Percentiles rank a stretch among this genome's conserved stretches.
Evolutionary conservation across 73 alveolate species (phyloP).

Genomic region (Uronychia setigera): DNA sequence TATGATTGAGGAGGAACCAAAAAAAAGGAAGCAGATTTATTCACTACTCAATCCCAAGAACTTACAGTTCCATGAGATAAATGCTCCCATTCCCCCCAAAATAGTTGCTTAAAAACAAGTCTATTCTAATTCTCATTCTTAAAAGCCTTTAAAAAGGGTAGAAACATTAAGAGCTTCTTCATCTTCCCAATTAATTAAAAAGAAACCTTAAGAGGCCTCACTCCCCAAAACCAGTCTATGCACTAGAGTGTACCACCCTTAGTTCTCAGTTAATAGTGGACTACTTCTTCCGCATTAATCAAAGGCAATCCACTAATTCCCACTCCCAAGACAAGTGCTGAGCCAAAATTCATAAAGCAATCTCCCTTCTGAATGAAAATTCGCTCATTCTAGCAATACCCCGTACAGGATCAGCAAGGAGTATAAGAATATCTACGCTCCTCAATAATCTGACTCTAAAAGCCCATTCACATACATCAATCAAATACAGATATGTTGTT

Average conservation of each 20-base stretch:
- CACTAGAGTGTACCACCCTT: not conserved
- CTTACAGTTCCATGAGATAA: not conserved
- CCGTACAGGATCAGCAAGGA: not conserved
- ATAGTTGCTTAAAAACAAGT: constrained; percentile 1
- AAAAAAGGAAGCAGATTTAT: not conserved
- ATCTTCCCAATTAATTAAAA: not conserved
- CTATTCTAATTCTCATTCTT: too few relatives aligned
- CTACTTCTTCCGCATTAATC: too few relatives aligned
- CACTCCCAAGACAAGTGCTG: not conserved
- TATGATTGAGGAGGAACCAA: not conserved
- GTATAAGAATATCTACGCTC: not conserved
- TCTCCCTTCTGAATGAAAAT: not conserved
- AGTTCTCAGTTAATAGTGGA: not conserved
- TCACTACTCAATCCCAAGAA: not conserved
- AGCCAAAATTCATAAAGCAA: too few relatives aligned
- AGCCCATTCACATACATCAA: not conserved
- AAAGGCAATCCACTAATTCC: not conserved
- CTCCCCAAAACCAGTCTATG: not conserved
- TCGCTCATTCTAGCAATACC: not conserved
- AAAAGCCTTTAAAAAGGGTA: too few relatives aligned
- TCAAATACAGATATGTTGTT: not conserved
- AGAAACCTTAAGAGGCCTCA: not conserved
- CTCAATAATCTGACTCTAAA: not conserved
- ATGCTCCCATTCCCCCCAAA: not conserved
- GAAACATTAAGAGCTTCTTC: not conserved